Base-by-base conservation (phyloP, 495 filamentous ascomycete genomes). In the Collariella sp. region DNA sequence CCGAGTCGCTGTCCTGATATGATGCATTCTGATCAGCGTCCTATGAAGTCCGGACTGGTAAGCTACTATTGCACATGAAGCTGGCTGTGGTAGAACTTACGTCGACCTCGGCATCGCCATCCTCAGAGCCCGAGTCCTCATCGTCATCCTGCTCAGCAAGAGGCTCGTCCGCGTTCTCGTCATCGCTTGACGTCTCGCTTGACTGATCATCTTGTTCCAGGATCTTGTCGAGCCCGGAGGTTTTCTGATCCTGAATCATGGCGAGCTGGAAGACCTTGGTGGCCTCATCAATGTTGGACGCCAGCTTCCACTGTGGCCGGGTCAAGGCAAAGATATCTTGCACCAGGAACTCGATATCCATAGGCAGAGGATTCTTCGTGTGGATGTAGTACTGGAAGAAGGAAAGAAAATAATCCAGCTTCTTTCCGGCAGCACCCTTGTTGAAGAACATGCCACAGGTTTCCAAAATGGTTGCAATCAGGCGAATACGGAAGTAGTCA, bases 321-420 rank as follows among this genome's bases (percentile, higher is more conserved):
- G 86, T 85, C 43, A 85, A 69, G 18, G 84, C 79, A 68, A 85
- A 96, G 1, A 87, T 91, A 69, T 99, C 93, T 65, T 96, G 93
- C 23, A 96, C 80, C 39, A 96, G 84, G 70, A 97, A 99, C 57
- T 99, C 93, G 48, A 96, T 84, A 62, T 97, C 93, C 89, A 97
- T 96, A 2, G 93, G 94, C 39, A 96, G 67, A 2, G 87, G 78
- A 11, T 94, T 87, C 68, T 99, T 99, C n/a, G 86, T 87, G 62
- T 84, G 82, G 55, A 96, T 85, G 74, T 99, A 99, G 65, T 96
- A 96, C 81, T 91, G 93, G 67, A 97, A 89, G 71, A 96, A 99
- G 0, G 86, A 91, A 47, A 99, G 77, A 75, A 96, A 99, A 70
- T 95, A 97, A 64, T 99, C 93, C 15, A 99, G 79, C 73, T 96